phyloP scores from a whole-genome alignment of 1,139 yeast species.

The Geotrichum candidum region DNA sequence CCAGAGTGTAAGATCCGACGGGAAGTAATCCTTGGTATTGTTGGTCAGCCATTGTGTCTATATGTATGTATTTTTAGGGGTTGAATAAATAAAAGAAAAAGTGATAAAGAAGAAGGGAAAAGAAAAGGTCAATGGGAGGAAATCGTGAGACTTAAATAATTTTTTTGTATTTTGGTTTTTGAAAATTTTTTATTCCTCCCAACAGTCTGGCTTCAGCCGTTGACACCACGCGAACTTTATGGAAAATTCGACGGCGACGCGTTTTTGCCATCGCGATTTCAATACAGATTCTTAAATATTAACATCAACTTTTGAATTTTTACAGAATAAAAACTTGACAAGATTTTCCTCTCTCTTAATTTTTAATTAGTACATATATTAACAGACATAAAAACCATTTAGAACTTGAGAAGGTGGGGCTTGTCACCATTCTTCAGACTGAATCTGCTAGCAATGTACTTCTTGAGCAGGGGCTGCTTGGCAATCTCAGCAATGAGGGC shows the following conservation, averaged over 20 bases:
- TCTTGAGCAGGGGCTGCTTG: constrained; percentile 97
- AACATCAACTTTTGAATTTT: background rate
- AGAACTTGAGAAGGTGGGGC: constrained; percentile 98
- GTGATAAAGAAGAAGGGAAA: constrained; percentile 4
- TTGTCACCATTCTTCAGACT: constrained; percentile 98
- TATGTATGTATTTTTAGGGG: background rate
- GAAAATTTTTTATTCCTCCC: constrained; percentile 6
- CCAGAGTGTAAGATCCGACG: constrained; percentile 30
- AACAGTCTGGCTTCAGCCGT: background rate
- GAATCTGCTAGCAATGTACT: constrained; percentile 95
- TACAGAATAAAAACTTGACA: background rate
- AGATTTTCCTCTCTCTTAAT: constrained; percentile 12
- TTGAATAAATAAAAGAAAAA: background rate
- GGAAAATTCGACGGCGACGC: background rate
- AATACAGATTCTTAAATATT: background rate
- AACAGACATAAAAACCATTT: constrained; percentile 34
- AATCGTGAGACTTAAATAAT: background rate
- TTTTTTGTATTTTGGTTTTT: background rate
- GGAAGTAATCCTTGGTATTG: constrained; percentile 12
- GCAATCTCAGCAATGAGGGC: constrained; percentile 90
- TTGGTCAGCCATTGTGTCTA: constrained; percentile 7
- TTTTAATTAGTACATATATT: constrained; percentile 11
- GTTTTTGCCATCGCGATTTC: background rate
- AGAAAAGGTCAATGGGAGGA: constrained; percentile 4
- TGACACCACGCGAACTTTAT: background rate